phyloP scores from a whole-genome alignment of 2,329 filamentous ascomycete genomes.

The Acephala macrosclerotiorum region DNA sequence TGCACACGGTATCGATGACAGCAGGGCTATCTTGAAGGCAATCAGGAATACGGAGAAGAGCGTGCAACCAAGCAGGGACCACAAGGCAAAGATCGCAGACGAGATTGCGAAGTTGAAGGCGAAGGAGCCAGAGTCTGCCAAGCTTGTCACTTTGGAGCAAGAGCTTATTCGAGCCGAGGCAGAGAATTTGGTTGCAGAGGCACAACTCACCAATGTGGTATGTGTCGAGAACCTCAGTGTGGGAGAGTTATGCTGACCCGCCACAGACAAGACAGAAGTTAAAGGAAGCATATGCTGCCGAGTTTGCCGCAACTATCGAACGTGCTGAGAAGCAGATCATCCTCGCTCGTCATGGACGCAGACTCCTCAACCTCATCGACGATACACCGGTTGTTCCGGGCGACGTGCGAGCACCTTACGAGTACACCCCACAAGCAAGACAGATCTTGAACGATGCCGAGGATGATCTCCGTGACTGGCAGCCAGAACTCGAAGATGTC shows the following conservation, averaged over 20 bases:
- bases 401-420: constrained; percentile 75
- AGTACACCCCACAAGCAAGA: constrained; percentile 70
- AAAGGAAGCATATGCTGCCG: constrained; percentile 90
- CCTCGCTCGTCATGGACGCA: constrained; percentile 87
- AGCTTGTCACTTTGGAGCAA: constrained; percentile 87
- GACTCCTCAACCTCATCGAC: constrained; percentile 85
- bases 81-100: constrained; percentile 86
- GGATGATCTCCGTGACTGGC: constrained; percentile 83
- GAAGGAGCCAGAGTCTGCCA: constrained; percentile 87
- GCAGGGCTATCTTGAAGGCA: constrained; percentile 81
- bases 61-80: constrained; percentile 89
- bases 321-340: constrained; percentile 97
- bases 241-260: constrained; percentile 14
- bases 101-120: constrained; percentile 92
- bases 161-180: constrained; percentile 96
- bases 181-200: constrained; percentile 94
- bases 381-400: constrained; percentile 90
- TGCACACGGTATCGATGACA: constrained; percentile 87
- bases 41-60: constrained; percentile 96
- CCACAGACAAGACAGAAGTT: constrained; percentile 88
- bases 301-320: constrained; percentile 92
- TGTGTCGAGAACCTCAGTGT: constrained; percentile 45
- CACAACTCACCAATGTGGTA: constrained; percentile 94
- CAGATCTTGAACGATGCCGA: constrained; percentile 94
- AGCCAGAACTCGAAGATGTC: constrained; percentile 42